These are phyloP conservation scores for Gastrolobium bilobum DNA, from an alignment of 306 rosid genomes.

Conservation along the genomic window DNA sequence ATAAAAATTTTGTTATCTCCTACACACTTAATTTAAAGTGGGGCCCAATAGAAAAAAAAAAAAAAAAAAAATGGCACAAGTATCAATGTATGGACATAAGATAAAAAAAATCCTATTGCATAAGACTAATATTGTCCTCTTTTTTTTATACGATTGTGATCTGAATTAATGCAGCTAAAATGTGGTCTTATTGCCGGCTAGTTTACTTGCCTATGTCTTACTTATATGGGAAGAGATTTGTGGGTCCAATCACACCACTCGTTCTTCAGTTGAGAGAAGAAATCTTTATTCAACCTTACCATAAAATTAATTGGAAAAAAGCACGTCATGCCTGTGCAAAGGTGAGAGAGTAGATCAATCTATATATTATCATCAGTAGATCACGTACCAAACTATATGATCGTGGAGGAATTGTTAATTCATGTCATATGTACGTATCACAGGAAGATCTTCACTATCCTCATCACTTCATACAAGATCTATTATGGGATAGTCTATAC, in stretches of 20 bases:
- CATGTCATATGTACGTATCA: background rate
- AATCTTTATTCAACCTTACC: conserved; percentile 57
- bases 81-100: too few relatives aligned
- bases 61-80: too few relatives aligned
- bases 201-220: conserved; percentile 82
- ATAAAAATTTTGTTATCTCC: too few relatives aligned
- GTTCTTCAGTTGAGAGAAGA: conserved; percentile 61
- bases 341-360: conserved; percentile 23
- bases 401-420: background rate
- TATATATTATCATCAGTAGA: background rate
- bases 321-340: conserved; percentile 65
- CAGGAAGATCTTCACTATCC: conserved; percentile 73
- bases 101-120: too few relatives aligned
- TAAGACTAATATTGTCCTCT: too few relatives aligned
- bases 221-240: conserved; percentile 69
- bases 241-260: conserved; percentile 73
- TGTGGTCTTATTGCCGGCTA: conserved; percentile 76
- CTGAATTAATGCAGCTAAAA: conserved; percentile 60
- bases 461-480: conserved; percentile 63
- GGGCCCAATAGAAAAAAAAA: too few relatives aligned
- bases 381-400: background rate
- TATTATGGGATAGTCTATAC: conserved; percentile 74
- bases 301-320: conserved; percentile 58
- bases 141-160: too few relatives aligned
- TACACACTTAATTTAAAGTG: too few relatives aligned